Percentiles rank a stretch among this genome's conserved stretches.
phyloP scores from a whole-genome alignment of 148 eudicot genomes.

The Cornus kousa region DNA sequence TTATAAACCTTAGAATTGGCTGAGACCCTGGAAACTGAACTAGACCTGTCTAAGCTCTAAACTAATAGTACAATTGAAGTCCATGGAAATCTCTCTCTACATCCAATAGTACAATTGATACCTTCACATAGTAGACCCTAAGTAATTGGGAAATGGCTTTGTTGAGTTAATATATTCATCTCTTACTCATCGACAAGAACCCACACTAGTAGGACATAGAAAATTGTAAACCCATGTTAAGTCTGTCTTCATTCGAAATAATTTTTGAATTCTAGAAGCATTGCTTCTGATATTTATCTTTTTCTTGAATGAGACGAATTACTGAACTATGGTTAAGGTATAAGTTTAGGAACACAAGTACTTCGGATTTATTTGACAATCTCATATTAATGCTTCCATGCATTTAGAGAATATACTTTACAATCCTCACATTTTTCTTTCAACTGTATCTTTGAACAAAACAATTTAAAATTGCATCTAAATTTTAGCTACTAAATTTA shows the following conservation, averaged over 20 bases:
- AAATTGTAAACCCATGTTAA: background rate
- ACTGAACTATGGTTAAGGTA: background rate
- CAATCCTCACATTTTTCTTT: background rate
- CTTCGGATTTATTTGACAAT: background rate
- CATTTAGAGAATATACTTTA: background rate
- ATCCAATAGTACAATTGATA: too few species aligned
- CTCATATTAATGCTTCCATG: background rate
- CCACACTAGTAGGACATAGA: background rate
- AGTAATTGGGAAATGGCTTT: too few species aligned
- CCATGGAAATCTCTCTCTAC: too few species aligned
- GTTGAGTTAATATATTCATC: too few species aligned
- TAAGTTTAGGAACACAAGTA: background rate
- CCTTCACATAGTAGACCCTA: too few species aligned
- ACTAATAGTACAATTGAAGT: too few species aligned
- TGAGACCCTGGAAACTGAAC: too few species aligned
- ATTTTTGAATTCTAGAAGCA: background rate
- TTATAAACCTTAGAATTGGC: too few species aligned
- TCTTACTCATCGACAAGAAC: too few species aligned
- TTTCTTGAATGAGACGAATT: background rate
- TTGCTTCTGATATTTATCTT: background rate
- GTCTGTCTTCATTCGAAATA: too few species aligned
- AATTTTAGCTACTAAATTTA: background rate
- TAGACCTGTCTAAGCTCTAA: too few species aligned
- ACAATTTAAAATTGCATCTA: background rate
- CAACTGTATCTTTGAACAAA: background rate